phyloP scores from a whole-genome alignment of 345 rosid species.

The Eucalyptus camaldulensis region DNA sequence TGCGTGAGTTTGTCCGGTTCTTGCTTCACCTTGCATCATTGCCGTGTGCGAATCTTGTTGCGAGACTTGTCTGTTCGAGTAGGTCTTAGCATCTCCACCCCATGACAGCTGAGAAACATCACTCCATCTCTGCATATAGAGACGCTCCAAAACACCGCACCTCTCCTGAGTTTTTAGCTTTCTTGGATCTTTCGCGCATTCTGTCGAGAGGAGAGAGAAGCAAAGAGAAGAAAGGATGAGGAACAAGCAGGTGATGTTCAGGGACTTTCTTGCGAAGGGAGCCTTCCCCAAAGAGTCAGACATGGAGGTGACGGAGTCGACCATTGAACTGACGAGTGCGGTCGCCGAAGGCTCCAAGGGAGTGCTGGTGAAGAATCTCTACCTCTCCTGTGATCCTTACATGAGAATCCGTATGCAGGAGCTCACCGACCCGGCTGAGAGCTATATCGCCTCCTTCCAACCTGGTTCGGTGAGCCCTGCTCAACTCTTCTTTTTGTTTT shows the following conservation, averaged over 20 bases:
- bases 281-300: not conserved
- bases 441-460: not conserved
- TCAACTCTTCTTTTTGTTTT: not conserved
- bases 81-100: not conserved
- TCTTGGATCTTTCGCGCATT: not conserved
- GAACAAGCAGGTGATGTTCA: not conserved
- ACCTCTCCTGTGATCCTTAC: not conserved
- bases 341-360: not conserved
- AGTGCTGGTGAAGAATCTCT: not conserved
- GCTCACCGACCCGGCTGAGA: not conserved
- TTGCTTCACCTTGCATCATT: not conserved
- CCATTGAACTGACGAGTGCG: not conserved
- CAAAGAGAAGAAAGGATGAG: not conserved
- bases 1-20: not conserved
- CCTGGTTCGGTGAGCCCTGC: not conserved
- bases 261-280: not conserved
- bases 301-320: not conserved
- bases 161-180: not conserved
- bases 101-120: not conserved
- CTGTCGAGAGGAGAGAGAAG: not conserved
- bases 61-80: not conserved
- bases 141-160: not conserved
- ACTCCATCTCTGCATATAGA: not conserved
- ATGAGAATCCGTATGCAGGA: not conserved
- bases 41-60: not conserved